Base-by-base conservation (phyloP, 331 rosid species). In the Prunus yedoensis region DNA sequence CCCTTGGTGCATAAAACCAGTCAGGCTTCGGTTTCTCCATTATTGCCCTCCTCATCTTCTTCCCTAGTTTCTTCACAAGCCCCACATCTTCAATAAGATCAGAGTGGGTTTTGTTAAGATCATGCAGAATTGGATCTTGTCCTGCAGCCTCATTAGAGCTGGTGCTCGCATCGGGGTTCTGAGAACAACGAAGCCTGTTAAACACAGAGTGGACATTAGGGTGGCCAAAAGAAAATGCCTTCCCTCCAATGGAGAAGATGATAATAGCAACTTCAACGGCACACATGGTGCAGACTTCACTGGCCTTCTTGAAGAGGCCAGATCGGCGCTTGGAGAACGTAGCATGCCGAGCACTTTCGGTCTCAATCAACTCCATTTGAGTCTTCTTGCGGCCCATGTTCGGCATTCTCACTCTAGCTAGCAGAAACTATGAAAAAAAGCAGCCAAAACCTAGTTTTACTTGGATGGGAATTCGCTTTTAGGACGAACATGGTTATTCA, bases 221-320 rank as follows among this genome's bases (percentile, higher is more conserved):
- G 38, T 21, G 63, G 12, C 60, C 66, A 17, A 17, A 70, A 25
- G 71, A 51, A 38, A 20, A 25, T 5, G 50, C 27, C 45, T 53
- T 53, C 3, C 77, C 68, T 41, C 32, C 3, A 3, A 57, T 68
- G 21, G 82, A 78, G 68, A 64, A 64, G 53, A 63, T 17, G 73
- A 43, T 15, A 51, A 52, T 6, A 9, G 8, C 43, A 35, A 35
- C 43, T 35, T 35, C 43, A 35, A 35, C 71, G 2, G 50, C 77
- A 62, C 59, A 53, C 11, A 71, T 6, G 25, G 62, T 59, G 14
- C 64, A 70, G 17, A 63, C 68, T 20, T 78, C 73, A 9, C 52
- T 45, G 52, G 73, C 82, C 61, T 53, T 71, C 53, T 64, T 64
- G 50, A 71, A 78, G 8, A 71, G 20, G 38, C 47, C 68, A 27